Evolutionary conservation across 1,139 yeast species (phyloP).

Genomic region (Geotrichum carabidarum): DNA sequence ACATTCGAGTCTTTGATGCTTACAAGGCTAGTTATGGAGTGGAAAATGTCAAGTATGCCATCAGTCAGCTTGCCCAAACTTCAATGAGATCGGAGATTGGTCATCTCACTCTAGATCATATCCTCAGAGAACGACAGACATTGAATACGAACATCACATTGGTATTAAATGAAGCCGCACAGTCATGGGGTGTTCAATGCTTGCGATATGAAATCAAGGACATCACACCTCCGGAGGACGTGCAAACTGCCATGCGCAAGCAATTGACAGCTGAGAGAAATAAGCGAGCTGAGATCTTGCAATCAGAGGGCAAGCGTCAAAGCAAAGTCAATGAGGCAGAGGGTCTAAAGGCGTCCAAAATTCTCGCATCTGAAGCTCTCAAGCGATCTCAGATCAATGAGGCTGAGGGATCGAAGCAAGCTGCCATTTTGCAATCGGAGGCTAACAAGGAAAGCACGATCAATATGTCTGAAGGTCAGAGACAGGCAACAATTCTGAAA

Average conservation of each 20-base stretch:
- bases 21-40: slow-evolving; percentile 85
- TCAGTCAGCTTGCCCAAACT: slow-evolving; percentile 81
- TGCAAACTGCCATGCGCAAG: slow-evolving; percentile 86
- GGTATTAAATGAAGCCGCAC: slow-evolving; percentile 81
- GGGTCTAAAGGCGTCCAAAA: slow-evolving; percentile 79
- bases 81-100: slow-evolving; percentile 90
- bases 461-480: slow-evolving; percentile 63
- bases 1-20: slow-evolving; percentile 71
- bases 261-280: slow-evolving; percentile 84
- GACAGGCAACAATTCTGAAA: slow-evolving; percentile 71
- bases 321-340: slow-evolving; percentile 76
- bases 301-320: slow-evolving; percentile 79
- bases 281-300: slow-evolving; percentile 80
- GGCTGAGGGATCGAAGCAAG: slow-evolving; percentile 74
- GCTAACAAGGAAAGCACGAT: slow-evolving; percentile 59
- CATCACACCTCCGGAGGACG: slow-evolving; percentile 80
- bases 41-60: slow-evolving; percentile 82
- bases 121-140: slow-evolving; percentile 67
- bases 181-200: slow-evolving; percentile 82
- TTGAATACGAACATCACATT: slow-evolving; percentile 67
- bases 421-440: slow-evolving; percentile 68
- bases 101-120: slow-evolving; percentile 70
- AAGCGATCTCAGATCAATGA: slow-evolving; percentile 73
- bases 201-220: slow-evolving; percentile 83
- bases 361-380: slow-evolving; percentile 79